These are phyloP conservation scores for Discostella stelligera DNA, from an alignment of 352 stramenopile genomes.

Conservation along the genomic window DNA sequence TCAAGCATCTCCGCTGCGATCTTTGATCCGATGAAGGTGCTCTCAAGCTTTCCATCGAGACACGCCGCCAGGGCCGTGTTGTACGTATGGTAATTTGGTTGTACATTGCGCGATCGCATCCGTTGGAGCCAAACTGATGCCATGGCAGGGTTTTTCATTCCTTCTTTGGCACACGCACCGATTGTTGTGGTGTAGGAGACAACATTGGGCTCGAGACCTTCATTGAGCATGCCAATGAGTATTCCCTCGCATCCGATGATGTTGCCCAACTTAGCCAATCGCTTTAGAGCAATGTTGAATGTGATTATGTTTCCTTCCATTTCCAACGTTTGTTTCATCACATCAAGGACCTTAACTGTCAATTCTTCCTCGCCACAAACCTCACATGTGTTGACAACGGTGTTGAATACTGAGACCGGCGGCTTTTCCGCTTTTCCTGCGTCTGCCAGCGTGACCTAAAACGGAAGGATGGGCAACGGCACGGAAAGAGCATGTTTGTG, in stretches of 20 bases:
- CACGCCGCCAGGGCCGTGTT: constrained; percentile 79
- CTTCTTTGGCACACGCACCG: constrained; percentile 65
- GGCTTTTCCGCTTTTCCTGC: constrained; percentile 70
- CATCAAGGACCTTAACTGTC: constrained; percentile 74
- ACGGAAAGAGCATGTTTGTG: constrained; percentile 2
- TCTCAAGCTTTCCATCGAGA: constrained; percentile 72
- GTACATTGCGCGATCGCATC: constrained; percentile 71
- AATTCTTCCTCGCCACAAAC: constrained; percentile 81
- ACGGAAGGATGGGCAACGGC: not conserved
- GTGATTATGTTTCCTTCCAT: constrained; percentile 82
- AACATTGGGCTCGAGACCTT: constrained; percentile 74
- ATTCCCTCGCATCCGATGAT: constrained; percentile 70
- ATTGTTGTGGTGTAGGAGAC: constrained; percentile 83
- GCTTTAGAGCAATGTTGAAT: constrained; percentile 83
- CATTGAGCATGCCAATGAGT: constrained; percentile 80
- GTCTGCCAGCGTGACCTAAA: constrained; percentile 53
- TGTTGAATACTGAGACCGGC: constrained; percentile 77
- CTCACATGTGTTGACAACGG: constrained; percentile 80
- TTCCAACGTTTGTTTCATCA: constrained; percentile 77
- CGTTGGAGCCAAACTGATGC: constrained; percentile 74
- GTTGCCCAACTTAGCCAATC: constrained; percentile 77
- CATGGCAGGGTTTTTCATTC: constrained; percentile 61
- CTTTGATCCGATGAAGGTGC: constrained; percentile 58
- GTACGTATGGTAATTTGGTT: constrained; percentile 80
- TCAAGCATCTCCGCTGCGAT: constrained; percentile 72